Evolutionary conservation across 1,139 yeast species (phyloP), one percentile per base, ranked within the genome.

Genomic region (Schwanniomyces etchellsii): DNA sequence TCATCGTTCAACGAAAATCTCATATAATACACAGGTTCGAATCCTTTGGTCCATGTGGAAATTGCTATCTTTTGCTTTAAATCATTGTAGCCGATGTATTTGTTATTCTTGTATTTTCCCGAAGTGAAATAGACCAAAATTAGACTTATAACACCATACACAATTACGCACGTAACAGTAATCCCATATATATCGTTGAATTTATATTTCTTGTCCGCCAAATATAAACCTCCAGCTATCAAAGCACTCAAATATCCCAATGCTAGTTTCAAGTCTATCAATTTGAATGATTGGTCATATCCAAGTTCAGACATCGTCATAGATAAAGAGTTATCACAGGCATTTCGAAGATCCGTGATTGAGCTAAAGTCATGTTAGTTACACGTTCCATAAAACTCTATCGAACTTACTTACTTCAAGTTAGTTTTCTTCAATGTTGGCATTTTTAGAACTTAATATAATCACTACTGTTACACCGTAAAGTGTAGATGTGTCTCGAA

Each of bases 161-260:
- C 72, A 3, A 74, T 65, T 6, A 70, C 41, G 5, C 55, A 47
- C 1, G 56, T 58, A 18, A 57, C 54, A 1, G 62, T 54, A 15
- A 60, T 44, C 33, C 55, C 52, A 34, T 52, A 60, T 0, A 54
- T 35, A 26, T 72, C 66, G 17, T 59, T 48, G 45, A 74, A 74
- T 15, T 59, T 50, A 36, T 64, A 61, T 40, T 75, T 73, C 56
- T 81, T 81, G 52, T 89, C 96, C 26, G 77, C 52, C 35, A 67
- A 64, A 48, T 74, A 86, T 35, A 86, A 72, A 4, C 62, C 52
- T 2, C 72, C 95, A 2, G 95, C 84, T 12, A 80, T 58, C 1
- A 64, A 57, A 6, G 83, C 89, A 3, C 86, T 74, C 9, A 67
- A 41, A 44, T 77, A 79, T 0, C 96, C 95, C 27, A 88, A 53